Evolutionary conservation across 768 basidiomycete species (phyloP).

Genomic region (Lactarius psammicola): DNA sequence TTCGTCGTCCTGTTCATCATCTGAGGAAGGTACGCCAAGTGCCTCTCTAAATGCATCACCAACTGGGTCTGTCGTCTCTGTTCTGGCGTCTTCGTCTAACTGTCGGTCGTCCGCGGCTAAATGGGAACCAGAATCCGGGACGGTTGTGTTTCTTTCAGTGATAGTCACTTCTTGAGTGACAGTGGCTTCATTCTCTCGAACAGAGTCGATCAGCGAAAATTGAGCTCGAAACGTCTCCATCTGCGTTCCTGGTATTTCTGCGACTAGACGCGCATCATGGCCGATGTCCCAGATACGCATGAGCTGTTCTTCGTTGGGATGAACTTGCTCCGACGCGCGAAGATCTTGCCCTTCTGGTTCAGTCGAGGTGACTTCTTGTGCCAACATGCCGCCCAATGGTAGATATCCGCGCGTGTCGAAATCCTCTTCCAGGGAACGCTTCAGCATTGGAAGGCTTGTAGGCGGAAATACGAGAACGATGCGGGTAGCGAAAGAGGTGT

Average conservation of each 20-base stretch:
- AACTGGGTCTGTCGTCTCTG: slow-evolving; percentile 74
- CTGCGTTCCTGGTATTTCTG: slow-evolving; percentile 18
- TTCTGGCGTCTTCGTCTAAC: slow-evolving; percentile 53
- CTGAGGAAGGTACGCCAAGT: slow-evolving; percentile 44
- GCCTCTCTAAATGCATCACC: slow-evolving; percentile 60
- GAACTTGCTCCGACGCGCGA: slow-evolving; percentile 42
- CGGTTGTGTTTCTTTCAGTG: background rate
- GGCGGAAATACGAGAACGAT: slow-evolving; percentile 69
- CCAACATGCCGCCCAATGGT: slow-evolving; percentile 68
- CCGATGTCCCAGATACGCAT: slow-evolving; percentile 90
- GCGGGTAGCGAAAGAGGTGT: slow-evolving; percentile 60
- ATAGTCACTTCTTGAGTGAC: background rate
- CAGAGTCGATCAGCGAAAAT: slow-evolving; percentile 25
- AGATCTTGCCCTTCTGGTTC: slow-evolving; percentile 10
- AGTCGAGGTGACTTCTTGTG: slow-evolving; percentile 29
- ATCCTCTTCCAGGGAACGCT: slow-evolving; percentile 81
- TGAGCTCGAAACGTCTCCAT: slow-evolving; percentile 21
- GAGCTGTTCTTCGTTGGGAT: slow-evolving; percentile 94
- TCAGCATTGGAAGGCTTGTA: slow-evolving; percentile 54
- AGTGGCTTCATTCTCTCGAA: slow-evolving; percentile 5
- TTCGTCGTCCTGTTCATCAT: slow-evolving; percentile 64
- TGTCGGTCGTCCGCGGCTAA: slow-evolving; percentile 31
- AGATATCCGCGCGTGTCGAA: slow-evolving; percentile 83
- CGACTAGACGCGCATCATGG: slow-evolving; percentile 62
- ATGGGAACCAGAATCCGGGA: background rate